Evolutionary conservation across 306 rosid genomes (phyloP).

Genomic region (Vigna unguiculata): DNA sequence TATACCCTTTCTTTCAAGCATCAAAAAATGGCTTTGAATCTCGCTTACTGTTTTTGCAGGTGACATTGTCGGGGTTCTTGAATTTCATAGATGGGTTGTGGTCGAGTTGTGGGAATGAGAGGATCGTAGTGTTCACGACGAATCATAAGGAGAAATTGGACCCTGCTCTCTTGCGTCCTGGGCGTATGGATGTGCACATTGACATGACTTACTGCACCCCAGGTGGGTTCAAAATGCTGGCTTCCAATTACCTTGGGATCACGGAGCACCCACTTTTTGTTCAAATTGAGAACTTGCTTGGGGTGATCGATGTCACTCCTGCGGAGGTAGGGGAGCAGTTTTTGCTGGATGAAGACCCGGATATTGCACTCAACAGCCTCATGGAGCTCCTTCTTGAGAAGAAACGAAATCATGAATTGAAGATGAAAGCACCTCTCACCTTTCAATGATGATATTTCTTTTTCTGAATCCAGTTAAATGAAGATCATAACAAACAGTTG

Average conservation of each 20-base stretch:
- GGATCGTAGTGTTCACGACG: conserved; percentile 50
- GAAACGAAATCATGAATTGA: background rate
- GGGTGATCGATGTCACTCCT: conserved; percentile 47
- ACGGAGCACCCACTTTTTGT: conserved; percentile 45
- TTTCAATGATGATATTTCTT: too few relatives aligned
- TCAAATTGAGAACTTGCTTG: conserved; percentile 27
- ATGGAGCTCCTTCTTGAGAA: conserved; percentile 26
- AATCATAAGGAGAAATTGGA: conserved; percentile 48
- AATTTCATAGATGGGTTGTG: conserved; percentile 52
- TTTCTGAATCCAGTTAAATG: background rate
- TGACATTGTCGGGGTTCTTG: conserved; percentile 47
- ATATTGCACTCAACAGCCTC: conserved; percentile 38
- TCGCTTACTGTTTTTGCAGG: conserved; percentile 2
- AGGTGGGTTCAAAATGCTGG: conserved; percentile 44
- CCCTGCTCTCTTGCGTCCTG: conserved; percentile 51
- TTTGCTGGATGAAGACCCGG: conserved; percentile 40
- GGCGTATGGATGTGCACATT: conserved; percentile 53
- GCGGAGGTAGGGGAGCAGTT: conserved; percentile 53
- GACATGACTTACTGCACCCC: conserved; percentile 51
- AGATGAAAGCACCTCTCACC: background rate
- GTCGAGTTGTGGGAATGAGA: conserved; percentile 53
- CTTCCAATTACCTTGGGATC: conserved; percentile 42
- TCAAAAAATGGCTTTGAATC: too few relatives aligned
- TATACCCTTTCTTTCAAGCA: too few relatives aligned
- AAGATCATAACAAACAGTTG: background rate